Percentiles rank a stretch among this genome's conserved stretches.
Evolutionary conservation across 179 eudicot species (phyloP).

Genomic region (Carnegiea gigantea): DNA sequence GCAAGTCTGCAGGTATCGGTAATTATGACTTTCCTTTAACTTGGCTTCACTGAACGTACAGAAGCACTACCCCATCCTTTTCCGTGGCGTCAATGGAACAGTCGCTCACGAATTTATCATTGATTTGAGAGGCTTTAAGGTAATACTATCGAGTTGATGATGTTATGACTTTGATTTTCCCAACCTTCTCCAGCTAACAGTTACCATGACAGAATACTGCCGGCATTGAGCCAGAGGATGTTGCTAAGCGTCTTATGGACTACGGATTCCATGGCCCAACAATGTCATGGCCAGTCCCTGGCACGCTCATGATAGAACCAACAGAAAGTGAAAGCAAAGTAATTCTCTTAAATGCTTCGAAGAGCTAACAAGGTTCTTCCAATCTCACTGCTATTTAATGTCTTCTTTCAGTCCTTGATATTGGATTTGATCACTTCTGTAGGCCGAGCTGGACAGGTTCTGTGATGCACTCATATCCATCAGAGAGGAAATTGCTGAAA

Average conservation of each 20-base stretch:
- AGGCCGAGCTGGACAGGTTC: constrained; percentile 94
- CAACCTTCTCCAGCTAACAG: constrained; percentile 18
- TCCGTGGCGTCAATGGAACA: constrained; percentile 98
- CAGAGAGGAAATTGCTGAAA: constrained; percentile 83
- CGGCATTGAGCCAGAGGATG: constrained; percentile 95
- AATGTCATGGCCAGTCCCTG: constrained; percentile 99
- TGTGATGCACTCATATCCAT: constrained; percentile 95
- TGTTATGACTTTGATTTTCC: not conserved
- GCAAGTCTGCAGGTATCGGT: not conserved
- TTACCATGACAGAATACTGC: constrained; percentile 64
- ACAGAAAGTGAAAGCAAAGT: constrained; percentile 99
- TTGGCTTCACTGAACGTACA: constrained; percentile 28
- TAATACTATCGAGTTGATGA: constrained; percentile 12
- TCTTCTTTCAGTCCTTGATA: not conserved
- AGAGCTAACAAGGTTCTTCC: not conserved
- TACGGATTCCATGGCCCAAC: constrained; percentile 98
- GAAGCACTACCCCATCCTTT: constrained; percentile 82
- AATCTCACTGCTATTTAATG: not conserved
- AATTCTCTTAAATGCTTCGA: constrained; percentile 7
- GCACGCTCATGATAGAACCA: constrained; percentile 98
- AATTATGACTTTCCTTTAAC: constrained; percentile 19
- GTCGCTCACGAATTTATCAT: constrained; percentile 92
- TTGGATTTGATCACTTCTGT: constrained; percentile 27
- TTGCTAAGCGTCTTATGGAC: constrained; percentile 95
- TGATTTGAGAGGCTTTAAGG: constrained; percentile 94